These are phyloP conservation scores for Nelumbo lutea DNA, from an alignment of 164 flowering plant species.

Conservation along the genomic window DNA sequence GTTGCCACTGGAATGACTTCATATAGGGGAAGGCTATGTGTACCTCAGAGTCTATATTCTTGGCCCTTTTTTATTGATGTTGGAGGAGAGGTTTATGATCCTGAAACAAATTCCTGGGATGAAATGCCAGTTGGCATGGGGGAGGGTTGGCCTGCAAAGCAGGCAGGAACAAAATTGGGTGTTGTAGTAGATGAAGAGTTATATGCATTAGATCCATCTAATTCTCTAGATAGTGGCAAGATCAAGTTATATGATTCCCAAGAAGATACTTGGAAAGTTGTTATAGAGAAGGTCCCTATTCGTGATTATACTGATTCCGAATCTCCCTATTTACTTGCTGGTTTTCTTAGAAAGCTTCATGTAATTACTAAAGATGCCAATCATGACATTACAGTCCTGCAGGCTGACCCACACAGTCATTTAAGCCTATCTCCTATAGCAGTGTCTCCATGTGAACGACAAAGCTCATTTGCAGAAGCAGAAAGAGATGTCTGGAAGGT, in stretches of 20 bases:
- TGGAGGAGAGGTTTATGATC: slow-evolving; percentile 87
- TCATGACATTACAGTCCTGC: slow-evolving; percentile 38
- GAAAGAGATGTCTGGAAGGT: slow-evolving; percentile 44
- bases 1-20: slow-evolving; percentile 92
- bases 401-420: slow-evolving; percentile 36
- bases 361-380: slow-evolving; percentile 66
- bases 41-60: slow-evolving; percentile 77
- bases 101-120: slow-evolving; percentile 63
- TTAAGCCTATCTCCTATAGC: slow-evolving; percentile 18
- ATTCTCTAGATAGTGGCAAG: slow-evolving; percentile 63
- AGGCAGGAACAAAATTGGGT: slow-evolving; percentile 86
- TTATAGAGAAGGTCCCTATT: slow-evolving; percentile 62
- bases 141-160: slow-evolving; percentile 96
- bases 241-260: slow-evolving; percentile 70
- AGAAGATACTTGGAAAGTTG: slow-evolving; percentile 83
- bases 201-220: slow-evolving; percentile 86
- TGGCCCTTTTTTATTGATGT: slow-evolving; percentile 94
- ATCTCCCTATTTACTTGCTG: slow-evolving; percentile 80
- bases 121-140: slow-evolving; percentile 98
- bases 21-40: slow-evolving; percentile 69
- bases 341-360: slow-evolving; percentile 76
- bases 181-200: slow-evolving; percentile 75
- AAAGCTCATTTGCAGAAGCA: slow-evolving; percentile 18
- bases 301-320: slow-evolving; percentile 61
- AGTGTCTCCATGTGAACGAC: slow-evolving; percentile 14